Percentiles rank a stretch among this genome's conserved stretches.
Evolutionary conservation across 129 eudicot species (phyloP).

Genomic region (Flaveria brownii): DNA sequence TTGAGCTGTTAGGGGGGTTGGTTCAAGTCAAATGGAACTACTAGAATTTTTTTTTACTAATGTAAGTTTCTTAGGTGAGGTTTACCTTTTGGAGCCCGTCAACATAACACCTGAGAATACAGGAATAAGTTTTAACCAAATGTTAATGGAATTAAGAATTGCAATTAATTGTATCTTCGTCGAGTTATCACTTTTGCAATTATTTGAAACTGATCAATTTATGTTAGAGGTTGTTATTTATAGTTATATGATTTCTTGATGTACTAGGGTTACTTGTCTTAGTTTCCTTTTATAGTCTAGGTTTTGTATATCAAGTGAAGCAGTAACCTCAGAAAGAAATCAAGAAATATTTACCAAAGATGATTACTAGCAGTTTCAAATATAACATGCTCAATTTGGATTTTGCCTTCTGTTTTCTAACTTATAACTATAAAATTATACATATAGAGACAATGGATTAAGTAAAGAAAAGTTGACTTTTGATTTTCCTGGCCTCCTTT

Average conservation of each 20-base stretch:
- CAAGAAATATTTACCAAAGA: not conserved
- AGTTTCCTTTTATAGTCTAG: not conserved
- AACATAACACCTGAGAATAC: constrained; percentile 11
- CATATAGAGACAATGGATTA: constrained; percentile 16
- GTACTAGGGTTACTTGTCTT: not conserved
- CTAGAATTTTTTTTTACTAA: not conserved
- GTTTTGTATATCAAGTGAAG: not conserved
- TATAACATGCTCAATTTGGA: constrained; percentile 8
- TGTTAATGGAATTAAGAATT: constrained; percentile 1
- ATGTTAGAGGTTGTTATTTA: not conserved
- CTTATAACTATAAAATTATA: not conserved
- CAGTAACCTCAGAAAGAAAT: not conserved
- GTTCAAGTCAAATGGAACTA: constrained; percentile 1
- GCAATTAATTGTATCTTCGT: not conserved
- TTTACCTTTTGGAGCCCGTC: not conserved
- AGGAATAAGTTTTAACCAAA: not conserved
- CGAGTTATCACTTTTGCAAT: constrained; percentile 16
- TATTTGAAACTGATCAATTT: constrained; percentile 4
- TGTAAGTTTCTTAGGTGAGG: not conserved
- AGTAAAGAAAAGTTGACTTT: constrained; percentile 2
- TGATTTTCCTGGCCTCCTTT: constrained; percentile 17
- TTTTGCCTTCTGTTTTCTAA: not conserved
- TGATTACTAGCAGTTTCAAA: not conserved
- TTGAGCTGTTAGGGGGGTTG: not conserved
- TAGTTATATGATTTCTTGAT: not conserved